Base-by-base conservation (phyloP, 805 yeast species). In the Candida ovalis region DNA sequence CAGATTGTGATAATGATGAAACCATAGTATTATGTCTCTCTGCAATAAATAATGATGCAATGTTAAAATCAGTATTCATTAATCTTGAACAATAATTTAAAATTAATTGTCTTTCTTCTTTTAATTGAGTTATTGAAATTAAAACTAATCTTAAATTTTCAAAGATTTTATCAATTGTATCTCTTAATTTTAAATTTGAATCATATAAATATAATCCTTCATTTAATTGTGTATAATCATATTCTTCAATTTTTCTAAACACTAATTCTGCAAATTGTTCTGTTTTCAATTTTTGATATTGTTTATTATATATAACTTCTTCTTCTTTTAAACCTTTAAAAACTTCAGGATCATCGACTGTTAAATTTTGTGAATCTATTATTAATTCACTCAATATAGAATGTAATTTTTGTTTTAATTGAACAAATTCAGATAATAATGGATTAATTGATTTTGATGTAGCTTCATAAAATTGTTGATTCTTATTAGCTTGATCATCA, bases 1-100 rank as follows among this genome's bases (percentile, higher is more conserved):
- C 61, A 1, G 59, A 47, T 44, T 61, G 66, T 40, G 63, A 56
- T 9, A 49, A 41, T 9, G 63, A 55, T 4, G 67, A 58, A 12
- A 55, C 61, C 60, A 67, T 51, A 1, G 71, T 67, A 45, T 68
- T 67, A 47, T 68, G 72, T 35, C 72, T 56, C 55, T 75, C 78
- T 23, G 71, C 80, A 27, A 76, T 70, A 46, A 82, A 68, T 37
- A 82, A 62, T 15, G 70, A 62, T 45, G 82, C 83, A 32, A 80
- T 76, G 49, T 82, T 79, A 56, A 84, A 77, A 58, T 84, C 86
- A 51, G 82, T 82, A 55, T 84, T 84, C 89, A 87, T 82, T 47
- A 85, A 81, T 57, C 94, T 73, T 0, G 92, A 83, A 15, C 88
- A 85, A 59, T 85, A 85, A 56, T 82, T 86, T 42, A 85, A 63